Percentiles rank a stretch among this genome's conserved stretches.
phyloP scores from a whole-genome alignment of 805 yeast genomes.

The Lachancea sp. region DNA sequence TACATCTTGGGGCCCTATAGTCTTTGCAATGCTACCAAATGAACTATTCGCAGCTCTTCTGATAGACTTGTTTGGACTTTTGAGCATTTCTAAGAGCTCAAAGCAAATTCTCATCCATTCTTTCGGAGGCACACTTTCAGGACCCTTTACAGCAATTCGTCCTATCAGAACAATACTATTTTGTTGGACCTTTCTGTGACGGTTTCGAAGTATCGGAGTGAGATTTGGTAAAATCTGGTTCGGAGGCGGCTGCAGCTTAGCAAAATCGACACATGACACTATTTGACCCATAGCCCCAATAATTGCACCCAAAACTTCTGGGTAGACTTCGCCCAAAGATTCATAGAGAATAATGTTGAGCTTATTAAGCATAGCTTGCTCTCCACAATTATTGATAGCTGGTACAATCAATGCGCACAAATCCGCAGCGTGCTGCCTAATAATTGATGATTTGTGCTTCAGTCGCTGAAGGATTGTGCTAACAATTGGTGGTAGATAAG shows the following conservation, averaged over 20 bases:
- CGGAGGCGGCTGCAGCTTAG: constrained; percentile 69
- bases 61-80: constrained; percentile 68
- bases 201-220: constrained; percentile 84
- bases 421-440: constrained; percentile 82
- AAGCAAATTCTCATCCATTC: constrained; percentile 98
- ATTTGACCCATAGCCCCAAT: constrained; percentile 64
- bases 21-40: constrained; percentile 84
- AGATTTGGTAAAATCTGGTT: constrained; percentile 78
- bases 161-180: constrained; percentile 75
- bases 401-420: constrained; percentile 61
- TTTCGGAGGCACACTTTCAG: constrained; percentile 78
- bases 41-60: constrained; percentile 83
- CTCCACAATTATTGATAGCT: constrained; percentile 57
- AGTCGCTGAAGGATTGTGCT: constrained; percentile 67
- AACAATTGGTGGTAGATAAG: constrained; percentile 66
- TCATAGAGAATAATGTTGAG: constrained; percentile 77
- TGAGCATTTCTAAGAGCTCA: constrained; percentile 82
- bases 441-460: constrained; percentile 61
- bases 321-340: constrained; percentile 88
- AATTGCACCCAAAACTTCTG: constrained; percentile 86
- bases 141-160: constrained; percentile 67
- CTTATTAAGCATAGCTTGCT: constrained; percentile 55
- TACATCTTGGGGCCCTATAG: constrained; percentile 95
- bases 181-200: constrained; percentile 88
- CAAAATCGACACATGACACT: constrained; percentile 52